A percentile compares a stretch with the other conserved stretches of the same genome.
Conservation (phyloP, 2,329 filamentous ascomycete species). For the Calycina herbarum region DNA sequence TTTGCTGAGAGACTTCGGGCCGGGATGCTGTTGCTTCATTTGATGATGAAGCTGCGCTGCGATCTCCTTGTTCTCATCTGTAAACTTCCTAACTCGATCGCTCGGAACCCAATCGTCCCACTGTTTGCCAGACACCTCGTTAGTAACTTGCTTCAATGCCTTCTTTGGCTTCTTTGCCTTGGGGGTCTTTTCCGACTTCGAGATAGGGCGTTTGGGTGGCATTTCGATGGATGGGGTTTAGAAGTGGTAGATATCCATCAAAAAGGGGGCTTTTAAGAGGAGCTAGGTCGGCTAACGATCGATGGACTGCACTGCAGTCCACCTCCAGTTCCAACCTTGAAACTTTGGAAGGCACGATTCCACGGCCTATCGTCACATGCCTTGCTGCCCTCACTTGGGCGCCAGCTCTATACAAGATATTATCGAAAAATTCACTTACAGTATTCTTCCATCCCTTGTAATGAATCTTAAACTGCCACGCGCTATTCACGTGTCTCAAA, state of each 20-base stretch:
- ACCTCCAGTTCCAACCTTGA: not conserved
- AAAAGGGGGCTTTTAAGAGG: not conserved
- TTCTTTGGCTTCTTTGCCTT: not conserved
- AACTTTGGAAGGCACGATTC: conserved; percentile 11
- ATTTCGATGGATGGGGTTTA: not conserved
- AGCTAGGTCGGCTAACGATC: conserved; percentile 1
- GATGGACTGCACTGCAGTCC: not conserved
- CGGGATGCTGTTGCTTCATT: conserved; percentile 49
- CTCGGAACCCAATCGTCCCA: conserved; percentile 99
- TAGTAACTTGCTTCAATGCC: conserved; percentile 14
- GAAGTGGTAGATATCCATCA: not conserved
- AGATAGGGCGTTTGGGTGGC: not conserved
- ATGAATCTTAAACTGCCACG: conserved; percentile 87
- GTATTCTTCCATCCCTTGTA: conserved; percentile 99
- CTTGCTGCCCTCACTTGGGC: not conserved
- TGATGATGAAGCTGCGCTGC: conserved; percentile 72
- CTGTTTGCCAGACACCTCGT: conserved; percentile 43
- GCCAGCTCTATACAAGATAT: not conserved
- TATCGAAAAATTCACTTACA: conserved; percentile 50
- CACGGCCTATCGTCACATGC: not conserved
- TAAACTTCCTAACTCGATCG: conserved; percentile 91
- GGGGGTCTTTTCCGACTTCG: not conserved
- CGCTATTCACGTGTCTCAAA: conserved; percentile 63
- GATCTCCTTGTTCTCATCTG: conserved; percentile 90
- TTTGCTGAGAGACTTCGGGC: conserved; percentile 51